phyloP scores from a whole-genome alignment of 441 rosid genomes.

The Populus hybrid region DNA sequence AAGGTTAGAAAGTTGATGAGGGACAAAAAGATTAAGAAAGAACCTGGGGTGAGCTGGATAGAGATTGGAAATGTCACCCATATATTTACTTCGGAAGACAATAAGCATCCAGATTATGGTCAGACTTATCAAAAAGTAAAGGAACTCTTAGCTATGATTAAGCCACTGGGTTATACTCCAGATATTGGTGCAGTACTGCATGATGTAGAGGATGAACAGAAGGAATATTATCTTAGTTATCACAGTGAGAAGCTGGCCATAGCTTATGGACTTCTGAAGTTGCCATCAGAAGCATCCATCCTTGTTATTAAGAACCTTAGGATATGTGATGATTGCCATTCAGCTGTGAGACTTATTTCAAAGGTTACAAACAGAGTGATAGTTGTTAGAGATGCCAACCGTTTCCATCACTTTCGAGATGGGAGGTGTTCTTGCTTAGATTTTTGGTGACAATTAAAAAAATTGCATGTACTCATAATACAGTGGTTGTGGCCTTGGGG shows the following conservation, averaged over 20 bases:
- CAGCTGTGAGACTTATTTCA: constrained; percentile 73
- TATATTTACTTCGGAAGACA: constrained; percentile 63
- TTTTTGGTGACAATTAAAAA: constrained; percentile 52
- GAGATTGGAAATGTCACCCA: constrained; percentile 50
- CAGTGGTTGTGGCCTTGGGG: background rate
- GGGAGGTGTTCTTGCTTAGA: constrained; percentile 68
- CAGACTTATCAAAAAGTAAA: constrained; percentile 52
- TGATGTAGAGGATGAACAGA: constrained; percentile 85
- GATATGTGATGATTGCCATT: constrained; percentile 88
- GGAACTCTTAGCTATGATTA: constrained; percentile 57
- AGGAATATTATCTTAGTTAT: constrained; percentile 58
- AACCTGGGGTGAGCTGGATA: constrained; percentile 92
- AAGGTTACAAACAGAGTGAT: constrained; percentile 48
- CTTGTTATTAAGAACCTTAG: constrained; percentile 69
- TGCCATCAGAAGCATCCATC: constrained; percentile 54
- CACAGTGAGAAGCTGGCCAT: constrained; percentile 92
- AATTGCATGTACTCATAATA: background rate
- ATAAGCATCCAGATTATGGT: constrained; percentile 52
- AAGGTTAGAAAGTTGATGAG: constrained; percentile 61
- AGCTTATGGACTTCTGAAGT: constrained; percentile 68
- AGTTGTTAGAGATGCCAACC: constrained; percentile 72
- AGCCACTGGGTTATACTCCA: constrained; percentile 63
- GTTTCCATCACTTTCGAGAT: constrained; percentile 70
- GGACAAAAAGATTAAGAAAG: constrained; percentile 65
- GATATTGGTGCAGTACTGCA: constrained; percentile 55